Conservation (phyloP, 176 grass and related monocot genomes). For the Lolium rigidum region DNA sequence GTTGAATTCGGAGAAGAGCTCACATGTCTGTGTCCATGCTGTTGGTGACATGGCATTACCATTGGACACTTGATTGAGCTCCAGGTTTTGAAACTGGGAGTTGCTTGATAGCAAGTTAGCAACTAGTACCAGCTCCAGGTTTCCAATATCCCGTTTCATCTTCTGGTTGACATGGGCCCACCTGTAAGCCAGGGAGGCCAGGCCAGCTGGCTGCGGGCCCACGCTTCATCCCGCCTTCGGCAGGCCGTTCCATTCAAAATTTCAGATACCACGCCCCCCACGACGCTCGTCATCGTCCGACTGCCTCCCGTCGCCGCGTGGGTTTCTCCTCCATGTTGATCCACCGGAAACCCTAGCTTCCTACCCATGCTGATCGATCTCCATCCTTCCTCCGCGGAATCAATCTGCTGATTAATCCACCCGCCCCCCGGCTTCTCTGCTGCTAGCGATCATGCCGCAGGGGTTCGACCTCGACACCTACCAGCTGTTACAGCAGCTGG, state of each 20-base stretch:
- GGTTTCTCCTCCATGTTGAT: not conserved
- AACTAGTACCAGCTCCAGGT: too few species aligned
- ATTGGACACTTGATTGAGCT: too few species aligned
- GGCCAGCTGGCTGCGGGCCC: too few species aligned
- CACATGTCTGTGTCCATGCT: too few species aligned
- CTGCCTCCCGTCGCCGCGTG: not conserved
- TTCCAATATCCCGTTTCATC: too few species aligned
- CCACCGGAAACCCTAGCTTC: not conserved
- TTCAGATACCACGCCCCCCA: not conserved
- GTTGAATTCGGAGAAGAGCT: too few species aligned
- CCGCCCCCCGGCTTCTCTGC: not conserved
- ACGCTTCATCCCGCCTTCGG: not conserved
- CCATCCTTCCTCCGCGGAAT: not conserved
- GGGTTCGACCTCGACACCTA: not conserved
- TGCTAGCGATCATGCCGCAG: not conserved
- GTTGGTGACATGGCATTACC: too few species aligned
- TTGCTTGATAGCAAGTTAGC: too few species aligned
- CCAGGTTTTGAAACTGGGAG: too few species aligned
- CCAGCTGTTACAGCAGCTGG: not conserved
- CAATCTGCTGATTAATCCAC: not conserved
- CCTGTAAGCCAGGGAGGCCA: not conserved
- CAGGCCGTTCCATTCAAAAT: not conserved
- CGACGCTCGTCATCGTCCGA: not conserved
- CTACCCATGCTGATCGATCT: not conserved
- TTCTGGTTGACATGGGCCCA: too few species aligned